Evolutionary conservation across 257 asterid genomes (phyloP).

Genomic region (Knoxia roxburghii): DNA sequence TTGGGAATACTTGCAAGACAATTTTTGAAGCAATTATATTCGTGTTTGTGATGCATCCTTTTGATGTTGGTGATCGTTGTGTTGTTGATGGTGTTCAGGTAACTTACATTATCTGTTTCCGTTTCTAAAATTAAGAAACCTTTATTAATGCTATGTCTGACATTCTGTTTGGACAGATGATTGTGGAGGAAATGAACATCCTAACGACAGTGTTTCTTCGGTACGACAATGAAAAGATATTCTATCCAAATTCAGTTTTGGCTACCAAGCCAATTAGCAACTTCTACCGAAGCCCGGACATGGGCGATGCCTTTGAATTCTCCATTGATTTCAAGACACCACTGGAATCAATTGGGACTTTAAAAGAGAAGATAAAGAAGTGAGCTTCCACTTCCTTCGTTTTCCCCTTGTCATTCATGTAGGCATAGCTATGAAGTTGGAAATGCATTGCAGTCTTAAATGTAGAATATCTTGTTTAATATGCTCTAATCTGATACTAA

Average conservation of each 20-base stretch:
- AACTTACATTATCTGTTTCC: conserved; percentile 11
- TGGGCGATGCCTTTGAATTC: conserved; percentile 76
- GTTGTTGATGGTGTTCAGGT: conserved; percentile 82
- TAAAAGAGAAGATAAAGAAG: conserved; percentile 63
- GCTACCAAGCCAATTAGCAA: conserved; percentile 81
- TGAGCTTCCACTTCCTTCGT: conserved; percentile 24
- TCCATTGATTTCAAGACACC: conserved; percentile 70
- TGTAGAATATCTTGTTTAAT: not conserved
- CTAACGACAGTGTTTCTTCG: conserved; percentile 61
- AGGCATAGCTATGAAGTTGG: conserved; percentile 1
- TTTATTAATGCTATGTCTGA: conserved; percentile 6
- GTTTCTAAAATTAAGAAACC: too few species aligned
- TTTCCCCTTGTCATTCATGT: not conserved
- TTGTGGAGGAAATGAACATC: conserved; percentile 89
- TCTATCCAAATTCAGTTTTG: conserved; percentile 74
- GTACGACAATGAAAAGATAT: conserved; percentile 58
- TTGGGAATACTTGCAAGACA: conserved; percentile 92
- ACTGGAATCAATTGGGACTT: conserved; percentile 58
- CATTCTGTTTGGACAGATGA: conserved; percentile 42
- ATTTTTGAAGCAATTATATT: conserved; percentile 73
- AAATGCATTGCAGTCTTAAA: not conserved
- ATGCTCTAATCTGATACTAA: not conserved
- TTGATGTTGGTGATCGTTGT: conserved; percentile 88
- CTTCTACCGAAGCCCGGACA: conserved; percentile 86
- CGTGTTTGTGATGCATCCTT: conserved; percentile 87